Percentiles rank a stretch among this genome's conserved stretches.
Conservation (phyloP, 345 rosid species). For the Schrenkiella parvula region DNA sequence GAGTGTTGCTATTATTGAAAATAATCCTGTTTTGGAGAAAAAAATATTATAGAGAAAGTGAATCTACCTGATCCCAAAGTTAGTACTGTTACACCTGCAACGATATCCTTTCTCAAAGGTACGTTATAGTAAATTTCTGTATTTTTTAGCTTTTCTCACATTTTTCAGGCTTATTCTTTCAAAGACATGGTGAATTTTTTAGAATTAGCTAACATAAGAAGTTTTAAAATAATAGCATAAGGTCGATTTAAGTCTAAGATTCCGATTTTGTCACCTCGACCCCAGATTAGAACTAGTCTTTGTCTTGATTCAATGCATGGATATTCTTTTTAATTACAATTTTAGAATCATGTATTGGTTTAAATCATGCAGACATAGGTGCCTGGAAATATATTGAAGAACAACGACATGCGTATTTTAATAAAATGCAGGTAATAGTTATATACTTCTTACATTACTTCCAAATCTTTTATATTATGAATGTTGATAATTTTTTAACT, state of each 20-base stretch:
- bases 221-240: neutral
- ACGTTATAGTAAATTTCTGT: slow-evolving; percentile 7
- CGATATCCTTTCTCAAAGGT: slow-evolving; percentile 83
- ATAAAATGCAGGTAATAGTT: slow-evolving; percentile 78
- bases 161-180: neutral
- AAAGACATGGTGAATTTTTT: neutral
- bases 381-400: slow-evolving; percentile 84
- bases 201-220: neutral
- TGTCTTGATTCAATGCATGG: neutral
- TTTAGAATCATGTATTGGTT: neutral
- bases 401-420: slow-evolving; percentile 86
- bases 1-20: slow-evolving; percentile 77
- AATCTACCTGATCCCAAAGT: slow-evolving; percentile 87
- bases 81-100: slow-evolving; percentile 88
- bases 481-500: neutral
- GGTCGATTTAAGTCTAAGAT: neutral
- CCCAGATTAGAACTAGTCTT: neutral
- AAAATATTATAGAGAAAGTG: slow-evolving; percentile 48
- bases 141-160: neutral
- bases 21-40: slow-evolving; percentile 67
- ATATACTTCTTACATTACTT: neutral
- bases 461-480: neutral
- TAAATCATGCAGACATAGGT: slow-evolving; percentile 58
- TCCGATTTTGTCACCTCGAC: neutral
- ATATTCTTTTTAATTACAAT: neutral